Percentiles rank a stretch among this genome's conserved stretches.
Evolutionary conservation across 2,329 filamentous ascomycete species (phyloP).

Genomic region (Diatrype stigma): DNA sequence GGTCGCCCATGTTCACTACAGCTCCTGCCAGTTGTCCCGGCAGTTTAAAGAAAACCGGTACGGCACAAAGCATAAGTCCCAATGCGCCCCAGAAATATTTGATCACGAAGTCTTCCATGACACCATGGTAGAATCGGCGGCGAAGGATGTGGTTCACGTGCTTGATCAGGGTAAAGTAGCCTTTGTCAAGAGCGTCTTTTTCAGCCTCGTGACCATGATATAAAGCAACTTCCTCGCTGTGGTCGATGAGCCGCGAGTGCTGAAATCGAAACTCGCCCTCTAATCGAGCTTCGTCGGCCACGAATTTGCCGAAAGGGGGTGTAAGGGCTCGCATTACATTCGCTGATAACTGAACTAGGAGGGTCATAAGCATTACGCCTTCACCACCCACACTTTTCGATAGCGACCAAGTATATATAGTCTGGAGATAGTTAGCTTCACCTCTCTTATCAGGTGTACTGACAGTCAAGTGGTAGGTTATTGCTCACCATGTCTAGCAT

Average conservation of each 20-base stretch:
- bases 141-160: slow-evolving; percentile 95
- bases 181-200: slow-evolving; percentile 94
- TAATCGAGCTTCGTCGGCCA: slow-evolving; percentile 88
- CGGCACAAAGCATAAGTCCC: slow-evolving; percentile 84
- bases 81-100: slow-evolving; percentile 99
- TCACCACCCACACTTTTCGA: slow-evolving; percentile 95
- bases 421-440: slow-evolving; percentile 36
- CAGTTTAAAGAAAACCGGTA: slow-evolving; percentile 93
- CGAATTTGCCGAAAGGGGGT: slow-evolving; percentile 94
- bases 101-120: slow-evolving; percentile 99
- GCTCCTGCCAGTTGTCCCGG: slow-evolving; percentile 59
- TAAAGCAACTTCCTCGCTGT: slow-evolving; percentile 89
- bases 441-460: no score
- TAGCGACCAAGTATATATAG: slow-evolving; percentile 90
- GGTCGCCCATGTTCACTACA: slow-evolving; percentile 61
- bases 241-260: slow-evolving; percentile 91
- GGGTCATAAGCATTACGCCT: slow-evolving; percentile 89
- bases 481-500: slow-evolving; percentile 76
- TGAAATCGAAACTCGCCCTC: slow-evolving; percentile 97
- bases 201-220: slow-evolving; percentile 91
- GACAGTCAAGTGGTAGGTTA: not conserved
- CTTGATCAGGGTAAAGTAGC: slow-evolving; percentile 98
- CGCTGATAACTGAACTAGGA: slow-evolving; percentile 89
- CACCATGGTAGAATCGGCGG: slow-evolving; percentile 89
- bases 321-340: slow-evolving; percentile 91